Conservation (phyloP, 2,329 filamentous ascomycete genomes). For the Rhinocladiella similis region DNA sequence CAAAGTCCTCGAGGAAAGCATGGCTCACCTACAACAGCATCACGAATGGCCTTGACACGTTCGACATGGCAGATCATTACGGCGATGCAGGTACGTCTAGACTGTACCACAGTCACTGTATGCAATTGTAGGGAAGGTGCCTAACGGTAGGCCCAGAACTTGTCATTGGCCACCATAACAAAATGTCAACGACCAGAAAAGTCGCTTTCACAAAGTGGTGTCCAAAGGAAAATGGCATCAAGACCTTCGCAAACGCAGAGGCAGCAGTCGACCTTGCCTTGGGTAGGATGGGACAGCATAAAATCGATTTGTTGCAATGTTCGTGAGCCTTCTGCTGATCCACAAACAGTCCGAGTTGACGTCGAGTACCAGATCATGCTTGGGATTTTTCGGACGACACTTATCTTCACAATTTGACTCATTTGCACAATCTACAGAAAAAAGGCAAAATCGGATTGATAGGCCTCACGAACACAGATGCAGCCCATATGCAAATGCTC, state of each 20-base stretch:
- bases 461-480: background rate
- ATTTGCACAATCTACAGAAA: background rate
- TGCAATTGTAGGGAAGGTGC: no score
- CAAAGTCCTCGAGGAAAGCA: background rate
- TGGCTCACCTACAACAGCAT: background rate
- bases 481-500: background rate
- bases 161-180: background rate
- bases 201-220: conserved; percentile 1
- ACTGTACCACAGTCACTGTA: no score
- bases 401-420: background rate
- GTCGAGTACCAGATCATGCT: background rate
- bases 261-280: background rate
- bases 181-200: background rate
- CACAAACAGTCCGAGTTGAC: no score
- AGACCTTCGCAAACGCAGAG: background rate
- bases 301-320: background rate
- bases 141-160: background rate
- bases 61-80: conserved; percentile 1
- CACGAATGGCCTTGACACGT: background rate
- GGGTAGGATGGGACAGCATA: background rate
- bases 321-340: background rate
- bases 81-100: background rate
- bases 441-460: background rate
- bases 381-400: conserved; percentile 4
- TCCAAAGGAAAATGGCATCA: background rate